Conservation (phyloP, 2,329 filamentous ascomycete genomes). For the Aphanoascus verrucosus region DNA sequence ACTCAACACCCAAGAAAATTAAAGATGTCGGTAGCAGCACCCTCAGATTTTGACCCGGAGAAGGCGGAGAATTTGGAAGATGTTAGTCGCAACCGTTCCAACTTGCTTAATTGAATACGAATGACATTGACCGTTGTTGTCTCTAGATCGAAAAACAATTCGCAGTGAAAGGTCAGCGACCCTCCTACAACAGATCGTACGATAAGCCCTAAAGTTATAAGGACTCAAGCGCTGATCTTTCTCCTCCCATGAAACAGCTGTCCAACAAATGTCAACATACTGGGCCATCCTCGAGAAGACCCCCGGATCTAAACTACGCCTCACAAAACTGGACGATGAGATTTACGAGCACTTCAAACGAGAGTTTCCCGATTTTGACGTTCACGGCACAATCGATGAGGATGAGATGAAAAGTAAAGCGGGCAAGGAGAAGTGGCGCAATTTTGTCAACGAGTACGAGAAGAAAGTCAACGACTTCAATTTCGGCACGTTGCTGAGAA, state of each 20-base stretch:
- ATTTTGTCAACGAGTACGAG: slow-evolving; percentile 88
- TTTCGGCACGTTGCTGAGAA: slow-evolving; percentile 87
- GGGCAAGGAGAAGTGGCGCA: slow-evolving; percentile 89
- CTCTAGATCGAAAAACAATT: slow-evolving; percentile 95
- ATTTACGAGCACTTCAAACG: slow-evolving; percentile 80
- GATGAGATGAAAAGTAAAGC: slow-evolving; percentile 95
- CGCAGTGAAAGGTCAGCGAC: slow-evolving; percentile 68
- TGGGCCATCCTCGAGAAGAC: slow-evolving; percentile 90
- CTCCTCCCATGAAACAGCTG: slow-evolving; percentile 43
- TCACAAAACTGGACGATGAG: slow-evolving; percentile 91
- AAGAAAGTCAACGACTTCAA: slow-evolving; percentile 95
- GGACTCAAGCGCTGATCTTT: slow-evolving; percentile 1
- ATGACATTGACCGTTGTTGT: neutral
- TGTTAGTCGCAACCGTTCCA: slow-evolving; percentile 36
- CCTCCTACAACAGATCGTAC: neutral
- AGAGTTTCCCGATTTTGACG: slow-evolving; percentile 89
- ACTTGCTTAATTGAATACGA: neutral
- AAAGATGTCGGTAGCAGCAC: slow-evolving; percentile 9
- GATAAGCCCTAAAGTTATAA: neutral
- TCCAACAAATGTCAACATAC: slow-evolving; percentile 94
- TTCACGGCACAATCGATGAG: slow-evolving; percentile 69
- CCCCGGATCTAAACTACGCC: slow-evolving; percentile 72
- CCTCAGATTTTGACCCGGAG: slow-evolving; percentile 42
- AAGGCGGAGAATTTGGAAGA: slow-evolving; percentile 60
- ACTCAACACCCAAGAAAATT: neutral